Evolutionary conservation across 129 eudicot genomes (phyloP).

Genomic region (Deinandra increscens): DNA sequence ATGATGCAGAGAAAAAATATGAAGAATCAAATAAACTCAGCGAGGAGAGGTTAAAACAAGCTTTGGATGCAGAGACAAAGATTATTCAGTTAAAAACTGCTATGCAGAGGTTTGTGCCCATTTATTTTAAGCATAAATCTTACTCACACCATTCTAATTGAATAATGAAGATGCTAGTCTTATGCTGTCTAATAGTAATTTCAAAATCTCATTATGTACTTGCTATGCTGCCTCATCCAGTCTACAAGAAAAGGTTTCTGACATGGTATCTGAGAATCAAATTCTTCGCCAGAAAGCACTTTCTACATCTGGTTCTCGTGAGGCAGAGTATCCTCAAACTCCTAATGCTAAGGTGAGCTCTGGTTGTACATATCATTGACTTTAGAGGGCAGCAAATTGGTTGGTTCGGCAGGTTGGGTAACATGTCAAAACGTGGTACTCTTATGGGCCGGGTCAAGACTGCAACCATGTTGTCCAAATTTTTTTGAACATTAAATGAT

Average conservation of each 20-base stretch:
- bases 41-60: slow-evolving; percentile 90
- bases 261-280: slow-evolving; percentile 83
- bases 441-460: neutral
- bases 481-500: neutral
- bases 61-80: slow-evolving; percentile 84
- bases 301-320: slow-evolving; percentile 41
- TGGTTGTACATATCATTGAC: neutral
- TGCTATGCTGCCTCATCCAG: slow-evolving; percentile 37
- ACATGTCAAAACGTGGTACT: neutral
- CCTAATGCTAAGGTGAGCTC: slow-evolving; percentile 45
- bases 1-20: slow-evolving; percentile 85
- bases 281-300: slow-evolving; percentile 69
- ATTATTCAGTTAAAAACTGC: slow-evolving; percentile 72
- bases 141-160: neutral
- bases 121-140: neutral
- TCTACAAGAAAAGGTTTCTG: slow-evolving; percentile 84
- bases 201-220: slow-evolving; percentile 13
- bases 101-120: slow-evolving; percentile 72
- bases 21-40: slow-evolving; percentile 89
- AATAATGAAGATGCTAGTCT: neutral
- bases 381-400: neutral
- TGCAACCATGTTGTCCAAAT: neutral
- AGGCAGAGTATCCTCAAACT: slow-evolving; percentile 47
- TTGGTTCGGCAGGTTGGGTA: neutral
- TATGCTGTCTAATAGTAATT: neutral